Evolutionary conservation across 2,329 filamentous ascomycete species (phyloP).

Genomic region (Aspergillus caelatus): DNA sequence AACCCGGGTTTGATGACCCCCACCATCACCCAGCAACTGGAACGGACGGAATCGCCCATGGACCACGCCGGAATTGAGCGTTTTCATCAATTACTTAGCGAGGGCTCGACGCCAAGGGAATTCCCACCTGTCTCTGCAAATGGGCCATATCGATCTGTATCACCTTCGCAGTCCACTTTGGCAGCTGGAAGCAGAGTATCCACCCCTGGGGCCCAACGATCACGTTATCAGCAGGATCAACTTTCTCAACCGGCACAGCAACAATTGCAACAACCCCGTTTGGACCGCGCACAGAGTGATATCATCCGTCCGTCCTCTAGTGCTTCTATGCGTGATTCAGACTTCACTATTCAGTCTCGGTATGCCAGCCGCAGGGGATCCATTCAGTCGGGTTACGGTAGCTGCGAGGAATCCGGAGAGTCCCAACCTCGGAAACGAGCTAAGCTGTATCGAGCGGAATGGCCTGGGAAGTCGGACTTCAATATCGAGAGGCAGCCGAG

Average conservation of each 20-base stretch:
- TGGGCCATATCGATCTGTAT: constrained; percentile 39
- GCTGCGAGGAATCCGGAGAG: constrained; percentile 67
- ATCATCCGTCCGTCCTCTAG: constrained; percentile 64
- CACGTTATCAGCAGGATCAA: constrained; percentile 29
- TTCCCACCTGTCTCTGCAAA: constrained; percentile 33
- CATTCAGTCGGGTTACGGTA: constrained; percentile 65
- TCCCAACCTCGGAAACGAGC: constrained; percentile 73
- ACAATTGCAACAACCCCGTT: constrained; percentile 21
- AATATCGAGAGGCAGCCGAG: constrained; percentile 72
- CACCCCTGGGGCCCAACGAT: constrained; percentile 36
- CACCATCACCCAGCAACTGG: constrained; percentile 27
- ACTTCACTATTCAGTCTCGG: constrained; percentile 30
- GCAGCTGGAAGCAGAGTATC: constrained; percentile 39
- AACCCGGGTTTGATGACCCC: constrained; percentile 56
- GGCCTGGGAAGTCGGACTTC: constrained; percentile 68
- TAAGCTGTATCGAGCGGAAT: constrained; percentile 73
- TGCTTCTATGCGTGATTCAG: constrained; percentile 53
- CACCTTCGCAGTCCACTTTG: constrained; percentile 40
- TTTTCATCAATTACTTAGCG: constrained; percentile 49
- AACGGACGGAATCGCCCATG: constrained; percentile 36
- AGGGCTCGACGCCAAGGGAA: constrained; percentile 48
- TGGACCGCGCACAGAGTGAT: constrained; percentile 39
- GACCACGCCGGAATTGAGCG: constrained; percentile 47
- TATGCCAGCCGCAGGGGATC: constrained; percentile 38
- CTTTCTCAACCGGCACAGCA: constrained; percentile 18